Evolutionary conservation across 1,139 yeast species (phyloP).

Genomic region (Yamadazyma spencermartinsiae): DNA sequence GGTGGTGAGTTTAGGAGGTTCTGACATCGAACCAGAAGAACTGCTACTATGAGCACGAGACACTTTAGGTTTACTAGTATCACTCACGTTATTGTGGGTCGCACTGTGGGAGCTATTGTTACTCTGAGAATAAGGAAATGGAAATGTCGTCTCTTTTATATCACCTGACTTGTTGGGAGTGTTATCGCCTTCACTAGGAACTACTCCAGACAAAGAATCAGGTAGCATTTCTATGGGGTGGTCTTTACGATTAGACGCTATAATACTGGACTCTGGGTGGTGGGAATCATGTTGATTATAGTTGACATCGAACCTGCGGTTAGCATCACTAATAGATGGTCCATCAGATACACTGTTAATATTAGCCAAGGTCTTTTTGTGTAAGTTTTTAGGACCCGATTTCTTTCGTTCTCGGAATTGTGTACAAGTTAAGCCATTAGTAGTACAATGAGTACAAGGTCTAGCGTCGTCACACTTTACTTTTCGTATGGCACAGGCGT

Average conservation of each 20-base stretch:
- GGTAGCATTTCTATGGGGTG: conserved; percentile 21
- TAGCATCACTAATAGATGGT: conserved; percentile 10
- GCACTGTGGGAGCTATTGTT: neutral
- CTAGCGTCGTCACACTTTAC: conserved; percentile 40
- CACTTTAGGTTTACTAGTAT: conserved; percentile 2
- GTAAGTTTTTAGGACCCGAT: conserved; percentile 44
- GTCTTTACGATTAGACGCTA: conserved; percentile 16
- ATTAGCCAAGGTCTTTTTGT: conserved; percentile 37
- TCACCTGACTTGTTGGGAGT: conserved; percentile 1
- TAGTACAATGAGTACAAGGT: conserved; percentile 42
- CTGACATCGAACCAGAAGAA: conserved; percentile 3
- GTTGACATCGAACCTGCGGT: conserved; percentile 12
- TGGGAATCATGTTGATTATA: conserved; percentile 6
- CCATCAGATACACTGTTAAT: conserved; percentile 28
- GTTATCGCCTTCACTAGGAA: conserved; percentile 4
- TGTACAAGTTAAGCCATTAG: conserved; percentile 40
- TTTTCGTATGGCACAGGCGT: conserved; percentile 46
- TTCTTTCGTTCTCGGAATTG: conserved; percentile 39
- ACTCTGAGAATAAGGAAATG: conserved; percentile 1
- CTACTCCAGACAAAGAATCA: conserved; percentile 11
- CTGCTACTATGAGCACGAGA: conserved; percentile 1
- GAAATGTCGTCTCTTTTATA: neutral
- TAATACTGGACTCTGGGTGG: conserved; percentile 11
- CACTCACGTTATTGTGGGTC: neutral
- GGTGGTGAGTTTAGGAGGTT: conserved; percentile 17